A percentile compares a stretch with the other conserved stretches of the same genome.
These are phyloP conservation scores for Leccinum subtestaceum DNA, from an alignment of 768 basidiomycete genomes.

Conservation along the genomic window DNA sequence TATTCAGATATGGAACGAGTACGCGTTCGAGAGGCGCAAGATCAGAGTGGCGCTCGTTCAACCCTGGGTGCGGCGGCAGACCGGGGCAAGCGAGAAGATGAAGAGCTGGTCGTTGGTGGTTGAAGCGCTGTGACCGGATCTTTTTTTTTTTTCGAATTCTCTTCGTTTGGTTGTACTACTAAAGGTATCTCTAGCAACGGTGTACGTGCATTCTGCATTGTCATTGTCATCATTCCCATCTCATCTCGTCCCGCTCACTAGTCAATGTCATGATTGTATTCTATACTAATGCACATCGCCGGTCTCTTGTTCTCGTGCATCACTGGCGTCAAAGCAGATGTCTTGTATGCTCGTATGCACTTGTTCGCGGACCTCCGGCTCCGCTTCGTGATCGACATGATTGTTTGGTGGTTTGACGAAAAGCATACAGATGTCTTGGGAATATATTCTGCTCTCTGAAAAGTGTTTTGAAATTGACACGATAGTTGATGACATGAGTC, in stretches of 20 bases:
- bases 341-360: background rate
- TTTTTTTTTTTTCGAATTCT: background rate
- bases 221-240: background rate
- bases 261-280: background rate
- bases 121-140: slow-evolving; percentile 23
- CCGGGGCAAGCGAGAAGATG: slow-evolving; percentile 2
- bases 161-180: slow-evolving; percentile 1
- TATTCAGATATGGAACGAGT: slow-evolving; percentile 30
- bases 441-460: background rate
- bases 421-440: background rate
- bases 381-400: background rate
- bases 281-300: too few relatives aligned
- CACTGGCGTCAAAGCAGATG: background rate
- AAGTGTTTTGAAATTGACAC: background rate
- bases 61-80: background rate
- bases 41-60: slow-evolving; percentile 17
- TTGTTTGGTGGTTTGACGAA: background rate
- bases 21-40: slow-evolving; percentile 33
- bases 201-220: background rate
- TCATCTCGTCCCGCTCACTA: background rate
- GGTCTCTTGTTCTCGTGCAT: background rate
- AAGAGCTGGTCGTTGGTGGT: slow-evolving; percentile 19
- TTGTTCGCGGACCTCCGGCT: background rate
- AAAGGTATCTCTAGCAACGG: background rate
- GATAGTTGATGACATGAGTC: background rate